phyloP scores from a whole-genome alignment of 352 stramenopile species.

The Phytophthora rubi region DNA sequence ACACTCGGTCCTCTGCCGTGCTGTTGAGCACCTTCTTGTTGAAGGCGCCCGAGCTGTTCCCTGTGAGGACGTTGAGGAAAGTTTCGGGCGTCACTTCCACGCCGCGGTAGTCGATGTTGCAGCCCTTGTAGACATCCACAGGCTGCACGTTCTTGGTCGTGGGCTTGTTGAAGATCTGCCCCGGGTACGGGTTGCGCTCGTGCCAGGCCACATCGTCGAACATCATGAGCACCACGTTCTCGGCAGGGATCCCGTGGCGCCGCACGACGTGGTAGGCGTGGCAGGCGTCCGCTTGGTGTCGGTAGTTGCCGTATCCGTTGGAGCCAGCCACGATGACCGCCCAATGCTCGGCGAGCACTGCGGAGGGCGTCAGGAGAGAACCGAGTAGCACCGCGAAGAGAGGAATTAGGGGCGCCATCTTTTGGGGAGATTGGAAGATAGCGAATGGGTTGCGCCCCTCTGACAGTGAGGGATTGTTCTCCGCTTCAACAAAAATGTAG shows the following conservation, averaged over 20 bases:
- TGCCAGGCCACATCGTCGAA: constrained; percentile 90
- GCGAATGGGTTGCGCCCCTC: constrained; percentile 11
- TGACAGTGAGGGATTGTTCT: constrained; percentile 11
- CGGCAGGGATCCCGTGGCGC: constrained; percentile 82
- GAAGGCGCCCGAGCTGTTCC: constrained; percentile 61
- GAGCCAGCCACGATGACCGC: constrained; percentile 91
- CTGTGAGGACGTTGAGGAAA: constrained; percentile 88
- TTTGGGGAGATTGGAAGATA: background rate
- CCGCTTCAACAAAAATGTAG: constrained; percentile 29
- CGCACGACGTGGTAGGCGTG: constrained; percentile 93
- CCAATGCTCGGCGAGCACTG: constrained; percentile 74
- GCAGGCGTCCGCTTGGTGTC: constrained; percentile 90
- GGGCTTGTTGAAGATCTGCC: constrained; percentile 91
- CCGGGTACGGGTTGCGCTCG: constrained; percentile 86
- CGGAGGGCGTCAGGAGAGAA: constrained; percentile 19
- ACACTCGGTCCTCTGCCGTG: constrained; percentile 86
- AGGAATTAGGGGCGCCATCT: constrained; percentile 9
- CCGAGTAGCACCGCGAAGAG: constrained; percentile 14
- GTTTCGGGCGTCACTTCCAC: constrained; percentile 87
- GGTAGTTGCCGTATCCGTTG: constrained; percentile 91
- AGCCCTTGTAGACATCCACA: constrained; percentile 90
- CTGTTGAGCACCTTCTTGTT: constrained; percentile 89
- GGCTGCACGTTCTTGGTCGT: constrained; percentile 47
- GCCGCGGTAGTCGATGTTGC: constrained; percentile 76
- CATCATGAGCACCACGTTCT: constrained; percentile 94